Conservation (phyloP, 768 basidiomycete species). For the Kwoniella dejecticola region DNA sequence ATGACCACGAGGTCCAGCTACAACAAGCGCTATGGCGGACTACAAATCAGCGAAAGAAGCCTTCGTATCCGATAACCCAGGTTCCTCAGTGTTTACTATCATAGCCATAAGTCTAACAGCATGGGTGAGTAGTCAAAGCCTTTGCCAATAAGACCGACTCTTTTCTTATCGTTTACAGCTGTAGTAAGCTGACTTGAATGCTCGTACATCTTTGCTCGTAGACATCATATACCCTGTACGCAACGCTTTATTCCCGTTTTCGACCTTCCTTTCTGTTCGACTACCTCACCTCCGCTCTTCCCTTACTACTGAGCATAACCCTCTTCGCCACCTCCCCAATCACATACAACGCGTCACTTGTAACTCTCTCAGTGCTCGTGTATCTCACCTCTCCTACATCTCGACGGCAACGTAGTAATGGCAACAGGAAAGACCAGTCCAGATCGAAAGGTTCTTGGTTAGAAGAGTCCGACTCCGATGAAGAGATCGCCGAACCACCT, state of each 20-base stretch:
- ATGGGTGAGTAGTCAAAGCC: slow-evolving; percentile 60
- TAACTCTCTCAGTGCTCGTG: slow-evolving; percentile 7
- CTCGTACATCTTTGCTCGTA: slow-evolving; percentile 5
- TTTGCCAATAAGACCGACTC: not conserved
- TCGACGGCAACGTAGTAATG: not conserved
- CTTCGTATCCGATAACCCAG: slow-evolving; percentile 74
- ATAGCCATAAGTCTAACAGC: slow-evolving; percentile 69
- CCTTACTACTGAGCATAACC: slow-evolving; percentile 81
- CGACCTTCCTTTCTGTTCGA: slow-evolving; percentile 56
- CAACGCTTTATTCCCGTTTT: slow-evolving; percentile 3
- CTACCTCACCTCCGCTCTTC: slow-evolving; percentile 69
- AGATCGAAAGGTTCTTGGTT: slow-evolving; percentile 45
- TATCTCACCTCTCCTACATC: not conserved
- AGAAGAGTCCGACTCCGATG: slow-evolving; percentile 50
- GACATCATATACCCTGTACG: slow-evolving; percentile 69
- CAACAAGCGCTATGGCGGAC: no score
- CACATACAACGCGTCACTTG: slow-evolving; percentile 58
- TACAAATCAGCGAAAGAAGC: slow-evolving; percentile 82
- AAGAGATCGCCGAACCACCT: slow-evolving; percentile 37
- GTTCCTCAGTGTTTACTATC: slow-evolving; percentile 69
- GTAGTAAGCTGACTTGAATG: not conserved
- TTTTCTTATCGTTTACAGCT: not conserved
- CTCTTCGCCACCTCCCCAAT: slow-evolving; percentile 66
- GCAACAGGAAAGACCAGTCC: not conserved
- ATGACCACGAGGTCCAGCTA: no score